Conservation (phyloP, 148 eudicot genomes). For the Simmondsia chinensis region DNA sequence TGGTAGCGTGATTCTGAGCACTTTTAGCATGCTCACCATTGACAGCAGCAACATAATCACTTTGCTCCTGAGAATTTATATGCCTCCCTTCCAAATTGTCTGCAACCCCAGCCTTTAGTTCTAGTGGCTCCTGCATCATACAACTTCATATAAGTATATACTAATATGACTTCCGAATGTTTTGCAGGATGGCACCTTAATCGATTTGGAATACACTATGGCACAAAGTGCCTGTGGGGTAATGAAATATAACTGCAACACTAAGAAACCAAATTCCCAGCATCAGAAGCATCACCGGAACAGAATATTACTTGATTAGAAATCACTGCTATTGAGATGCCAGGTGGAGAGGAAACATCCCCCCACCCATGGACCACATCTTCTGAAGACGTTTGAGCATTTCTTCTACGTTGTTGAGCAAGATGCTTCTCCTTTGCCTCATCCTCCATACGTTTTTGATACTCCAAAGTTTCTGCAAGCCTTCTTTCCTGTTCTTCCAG, state of each 20-base stretch:
- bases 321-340: conserved; percentile 7
- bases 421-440: conserved; percentile 94
- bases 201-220: too few species aligned
- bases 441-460: conserved; percentile 70
- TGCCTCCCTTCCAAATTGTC: conserved; percentile 21
- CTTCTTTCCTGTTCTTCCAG: conserved; percentile 93
- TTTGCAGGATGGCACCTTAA: too few species aligned
- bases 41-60: conserved; percentile 8
- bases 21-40: conserved; percentile 19
- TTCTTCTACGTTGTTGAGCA: conserved; percentile 54
- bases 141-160: too few species aligned
- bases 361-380: conserved; percentile 7
- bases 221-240: too few species aligned
- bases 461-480: conserved; percentile 95
- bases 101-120: conserved; percentile 23
- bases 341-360: conserved; percentile 11
- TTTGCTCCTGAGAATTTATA: conserved; percentile 4
- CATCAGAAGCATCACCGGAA: not conserved
- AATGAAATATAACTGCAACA: too few species aligned
- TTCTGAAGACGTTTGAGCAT: conserved; percentile 16
- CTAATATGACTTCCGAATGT: too few species aligned
- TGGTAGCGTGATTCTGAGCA: conserved; percentile 4
- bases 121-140: conserved; percentile 30
- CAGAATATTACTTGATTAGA: conserved; percentile 31
- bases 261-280: not conserved